A percentile compares a stretch with the other conserved stretches of the same genome.
Conservation (phyloP, 768 basidiomycete species). For the Pulveroboletus sp. region DNA sequence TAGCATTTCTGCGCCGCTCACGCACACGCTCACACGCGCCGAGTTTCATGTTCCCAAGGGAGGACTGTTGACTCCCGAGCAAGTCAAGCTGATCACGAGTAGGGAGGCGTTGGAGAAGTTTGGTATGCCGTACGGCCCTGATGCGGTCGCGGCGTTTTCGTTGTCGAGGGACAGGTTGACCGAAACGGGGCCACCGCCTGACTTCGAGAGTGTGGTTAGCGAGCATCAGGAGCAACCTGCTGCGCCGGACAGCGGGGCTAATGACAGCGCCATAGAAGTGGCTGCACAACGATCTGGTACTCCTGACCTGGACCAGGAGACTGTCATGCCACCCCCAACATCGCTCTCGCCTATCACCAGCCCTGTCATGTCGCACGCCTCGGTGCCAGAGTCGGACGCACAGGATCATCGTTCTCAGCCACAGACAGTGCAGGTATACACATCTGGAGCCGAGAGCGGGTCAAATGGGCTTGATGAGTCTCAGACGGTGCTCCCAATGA, state of each 20-base stretch:
- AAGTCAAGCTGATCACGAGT: slow-evolving; percentile 64
- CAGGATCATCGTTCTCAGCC: not conserved
- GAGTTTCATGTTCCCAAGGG: slow-evolving; percentile 57
- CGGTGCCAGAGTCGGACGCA: slow-evolving; percentile 2
- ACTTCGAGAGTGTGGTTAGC: slow-evolving; percentile 37
- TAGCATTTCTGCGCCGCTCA: slow-evolving; percentile 71
- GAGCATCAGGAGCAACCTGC: not conserved
- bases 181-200: slow-evolving; percentile 40
- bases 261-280: not conserved
- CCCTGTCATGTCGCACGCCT: slow-evolving; percentile 12
- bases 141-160: slow-evolving; percentile 58
- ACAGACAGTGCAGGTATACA: not conserved
- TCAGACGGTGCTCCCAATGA: too few species aligned
- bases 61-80: slow-evolving; percentile 42
- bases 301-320: not conserved
- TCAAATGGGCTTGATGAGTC: too few species aligned
- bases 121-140: slow-evolving; percentile 71
- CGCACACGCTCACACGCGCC: slow-evolving; percentile 66
- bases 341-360: slow-evolving; percentile 5
- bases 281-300: not conserved
- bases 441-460: too few species aligned
- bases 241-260: not conserved
- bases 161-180: slow-evolving; percentile 40
- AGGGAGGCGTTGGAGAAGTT: slow-evolving; percentile 64
- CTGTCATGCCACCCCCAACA: not conserved